These are phyloP conservation scores for Aspergillus clavatus DNA, from an alignment of 2,329 filamentous ascomycete genomes.

Conservation along the genomic window DNA sequence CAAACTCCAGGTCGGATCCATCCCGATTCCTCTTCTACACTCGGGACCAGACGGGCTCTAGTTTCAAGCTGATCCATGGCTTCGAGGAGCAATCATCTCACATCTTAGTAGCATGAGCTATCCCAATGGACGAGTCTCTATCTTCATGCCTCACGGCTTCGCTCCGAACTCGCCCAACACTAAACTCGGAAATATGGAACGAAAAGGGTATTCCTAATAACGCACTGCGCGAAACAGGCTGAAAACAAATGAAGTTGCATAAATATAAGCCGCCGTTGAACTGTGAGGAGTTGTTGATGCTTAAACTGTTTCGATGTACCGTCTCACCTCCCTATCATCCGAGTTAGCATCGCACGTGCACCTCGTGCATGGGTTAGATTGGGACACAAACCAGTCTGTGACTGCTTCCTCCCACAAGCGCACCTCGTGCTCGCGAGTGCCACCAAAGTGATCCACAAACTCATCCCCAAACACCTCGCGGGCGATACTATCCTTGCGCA, in stretches of 20 bases:
- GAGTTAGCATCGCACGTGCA: slow-evolving; percentile 14
- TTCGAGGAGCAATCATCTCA: neutral
- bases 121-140: too few relatives aligned
- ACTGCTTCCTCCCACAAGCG: slow-evolving; percentile 91
- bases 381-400: slow-evolving; percentile 76
- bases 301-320: slow-evolving; percentile 73
- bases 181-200: neutral
- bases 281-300: neutral
- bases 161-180: neutral
- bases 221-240: neutral
- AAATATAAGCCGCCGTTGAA: neutral
- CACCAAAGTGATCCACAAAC: slow-evolving; percentile 93
- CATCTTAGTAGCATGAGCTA: too few relatives aligned
- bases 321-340: slow-evolving; percentile 61
- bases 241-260: neutral
- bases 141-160: too few relatives aligned
- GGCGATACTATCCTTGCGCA: slow-evolving; percentile 74
- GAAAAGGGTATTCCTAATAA: too few relatives aligned
- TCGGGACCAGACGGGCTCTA: neutral
- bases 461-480: slow-evolving; percentile 88
- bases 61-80: neutral
- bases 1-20: neutral
- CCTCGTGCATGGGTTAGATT: neutral
- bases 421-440: slow-evolving; percentile 87
- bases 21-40: neutral